phyloP scores from a whole-genome alignment of 192 early-diverging fungal genomes.

The Rhizophagus sp. region DNA sequence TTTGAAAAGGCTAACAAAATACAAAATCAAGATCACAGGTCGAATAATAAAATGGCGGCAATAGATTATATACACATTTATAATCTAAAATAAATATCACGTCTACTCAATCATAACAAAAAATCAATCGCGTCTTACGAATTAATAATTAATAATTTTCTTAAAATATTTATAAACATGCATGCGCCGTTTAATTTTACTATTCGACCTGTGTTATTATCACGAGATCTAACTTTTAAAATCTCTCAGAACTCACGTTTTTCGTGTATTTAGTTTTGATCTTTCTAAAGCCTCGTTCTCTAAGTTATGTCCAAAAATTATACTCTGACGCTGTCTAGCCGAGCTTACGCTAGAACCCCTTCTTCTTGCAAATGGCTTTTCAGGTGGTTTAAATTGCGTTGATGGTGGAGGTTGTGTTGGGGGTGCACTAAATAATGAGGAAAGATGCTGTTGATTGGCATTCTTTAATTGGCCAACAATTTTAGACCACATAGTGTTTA shows the following conservation, averaged over 20 bases:
- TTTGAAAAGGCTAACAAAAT: conserved; percentile 2
- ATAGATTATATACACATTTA: background rate
- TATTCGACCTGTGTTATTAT: background rate
- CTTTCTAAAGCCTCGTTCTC: background rate
- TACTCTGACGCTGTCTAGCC: background rate
- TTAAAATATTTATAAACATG: background rate
- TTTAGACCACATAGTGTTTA: conserved; percentile 31
- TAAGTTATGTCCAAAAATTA: background rate
- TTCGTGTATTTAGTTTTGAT: conserved; percentile 4
- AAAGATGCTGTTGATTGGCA: conserved; percentile 11
- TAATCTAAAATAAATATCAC: background rate
- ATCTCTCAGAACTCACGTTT: conserved; percentile 2
- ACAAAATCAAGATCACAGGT: background rate
- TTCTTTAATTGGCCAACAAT: conserved; percentile 29
- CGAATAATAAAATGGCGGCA: background rate
- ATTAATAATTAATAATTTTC: background rate
- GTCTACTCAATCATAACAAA: background rate
- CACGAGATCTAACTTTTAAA: background rate
- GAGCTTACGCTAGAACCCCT: conserved; percentile 12
- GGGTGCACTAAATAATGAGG: background rate
- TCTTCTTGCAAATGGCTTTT: conserved; percentile 8
- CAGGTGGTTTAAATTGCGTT: background rate
- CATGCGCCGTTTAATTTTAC: background rate
- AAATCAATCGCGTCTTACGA: background rate
- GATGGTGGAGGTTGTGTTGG: background rate